Base-by-base conservation (phyloP, 306 rosid species). In the Glycyrrhiza uralensis region DNA sequence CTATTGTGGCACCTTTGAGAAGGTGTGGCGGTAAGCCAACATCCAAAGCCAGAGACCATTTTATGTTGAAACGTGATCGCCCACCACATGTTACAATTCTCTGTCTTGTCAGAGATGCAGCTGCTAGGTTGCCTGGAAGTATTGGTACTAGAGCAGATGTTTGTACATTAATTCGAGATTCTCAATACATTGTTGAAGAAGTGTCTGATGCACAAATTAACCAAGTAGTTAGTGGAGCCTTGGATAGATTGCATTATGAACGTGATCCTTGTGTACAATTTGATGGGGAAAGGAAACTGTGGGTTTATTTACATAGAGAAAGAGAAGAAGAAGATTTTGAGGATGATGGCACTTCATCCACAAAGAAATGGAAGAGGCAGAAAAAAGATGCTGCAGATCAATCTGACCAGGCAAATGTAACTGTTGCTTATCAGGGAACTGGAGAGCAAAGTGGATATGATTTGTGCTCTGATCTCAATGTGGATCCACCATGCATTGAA, bases 21-120 rank as follows among this genome's bases (percentile, higher is more conserved):
- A 86, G 99, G 81, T 88, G 99, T 7, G 99, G 99, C 3, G 99
- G 99, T 46, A 95, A 95, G 93, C 99, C 99, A 79, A 95, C 99
- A 17, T 89, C 99, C 24, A 95, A 95, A 85, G 99, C 99, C 70
- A 86, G 99, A 36, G 99, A 95, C 64, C 99, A 95, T 79, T 95
- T 95, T 84, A 95, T 95, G 99, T 90, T 95, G 84, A 95, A 95
- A 81, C 92, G 92, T 49, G 96, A 95, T 75, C 91, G 99, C 9
- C 99, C 99, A 0, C 99, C 99, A 1, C 99, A 95, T 80, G 99
- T 95, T 49, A 95, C 99, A 9, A 92, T 95, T 79, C 97, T 95
- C 8, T 95, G 99, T 80, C 99, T 95, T 63, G 99, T 95, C 36
- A 87, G 99, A 89, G 99, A 95, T 73, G 97, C 99, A 47, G 96